Base-by-base conservation (phyloP, 345 rosid genomes). In the Moringa oleifera region DNA sequence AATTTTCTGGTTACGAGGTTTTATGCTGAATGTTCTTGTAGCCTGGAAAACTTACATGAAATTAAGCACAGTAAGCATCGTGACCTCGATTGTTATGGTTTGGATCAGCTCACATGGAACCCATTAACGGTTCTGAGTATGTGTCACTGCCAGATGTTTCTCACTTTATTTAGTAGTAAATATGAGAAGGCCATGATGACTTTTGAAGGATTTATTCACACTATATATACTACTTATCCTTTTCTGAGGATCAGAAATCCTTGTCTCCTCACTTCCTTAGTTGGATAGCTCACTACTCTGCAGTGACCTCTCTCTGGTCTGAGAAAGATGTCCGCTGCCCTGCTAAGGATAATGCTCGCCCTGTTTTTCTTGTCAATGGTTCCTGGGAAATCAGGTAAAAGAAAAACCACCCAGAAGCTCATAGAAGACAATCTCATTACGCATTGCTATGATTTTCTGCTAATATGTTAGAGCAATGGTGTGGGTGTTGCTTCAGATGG, bases 381-480 rank as follows among this genome's bases (percentile, higher is more conserved):
- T 49, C 77, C 83, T 60, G 73, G 37, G 59, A 61, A 53, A 28
- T 76, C 84, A 64, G 83, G 89, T 81, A 63, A 72, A 17, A 8
- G 45, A 28, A 28, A 28, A 28, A 8, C 8, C n/a, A n/a, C n/a
- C n/a, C n/a, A n/a, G n/a, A n/a, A n/a, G n/a, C n/a, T n/a, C n/a
- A n/a, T n/a, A n/a, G n/a, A n/a, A n/a, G n/a, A n/a, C n/a, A n/a
- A n/a, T n/a, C n/a, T n/a, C n/a, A n/a, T n/a, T n/a, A n/a, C n/a
- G n/a, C n/a, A n/a, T n/a, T n/a, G n/a, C n/a, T n/a, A n/a, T n/a
- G n/a, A n/a, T n/a, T n/a, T n/a, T n/a, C n/a, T n/a, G n/a, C n/a
- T n/a, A n/a, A n/a, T n/a, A n/a, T n/a, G n/a, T n/a, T n/a, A n/a
- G n/a, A n/a, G n/a, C n/a, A n/a, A n/a, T n/a, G n/a, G n/a, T n/a